A percentile compares a stretch with the other conserved stretches of the same genome.
Conservation (phyloP, 2,329 filamentous ascomycete genomes). For the Ophiostoma australiae region DNA sequence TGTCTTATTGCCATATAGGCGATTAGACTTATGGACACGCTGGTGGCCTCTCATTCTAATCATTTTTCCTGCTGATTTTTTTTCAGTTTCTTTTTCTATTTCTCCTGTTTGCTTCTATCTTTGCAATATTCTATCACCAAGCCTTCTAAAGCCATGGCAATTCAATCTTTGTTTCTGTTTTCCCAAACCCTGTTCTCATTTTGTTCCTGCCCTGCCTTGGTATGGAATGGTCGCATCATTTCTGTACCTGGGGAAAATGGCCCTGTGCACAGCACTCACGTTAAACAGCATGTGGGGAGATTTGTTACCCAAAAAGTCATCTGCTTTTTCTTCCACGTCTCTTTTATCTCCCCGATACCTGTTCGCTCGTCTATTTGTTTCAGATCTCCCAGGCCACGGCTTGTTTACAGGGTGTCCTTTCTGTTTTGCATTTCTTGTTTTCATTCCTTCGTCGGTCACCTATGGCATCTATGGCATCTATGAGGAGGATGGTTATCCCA, state of each 20-base stretch:
- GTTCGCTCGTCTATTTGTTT: conserved; percentile 5
- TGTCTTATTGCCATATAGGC: not conserved
- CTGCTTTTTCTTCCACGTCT: not conserved
- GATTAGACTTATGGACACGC: not conserved
- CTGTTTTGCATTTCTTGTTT: conserved; percentile 26
- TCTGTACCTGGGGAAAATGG: not conserved
- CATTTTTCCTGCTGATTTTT: not conserved
- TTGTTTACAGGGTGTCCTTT: not conserved
- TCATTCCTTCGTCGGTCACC: not conserved
- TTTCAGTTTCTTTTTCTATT: not conserved
- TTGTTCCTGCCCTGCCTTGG: not conserved
- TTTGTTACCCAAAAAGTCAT: conserved; percentile 3
- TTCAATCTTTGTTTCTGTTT: not conserved
- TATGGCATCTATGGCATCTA: not conserved
- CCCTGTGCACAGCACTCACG: not conserved
- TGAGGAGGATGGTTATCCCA: not conserved
- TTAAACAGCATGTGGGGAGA: not conserved
- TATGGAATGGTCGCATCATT: not conserved
- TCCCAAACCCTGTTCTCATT: not conserved
- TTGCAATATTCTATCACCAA: not conserved
- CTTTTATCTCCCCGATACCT: not conserved
- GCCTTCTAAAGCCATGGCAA: not conserved
- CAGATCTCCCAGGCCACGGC: not conserved
- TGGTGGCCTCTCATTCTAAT: not conserved
- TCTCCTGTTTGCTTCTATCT: not conserved